Base-by-base conservation (phyloP, 1,284 basidiomycete genomes). In the Singerocomus inundabilis region DNA sequence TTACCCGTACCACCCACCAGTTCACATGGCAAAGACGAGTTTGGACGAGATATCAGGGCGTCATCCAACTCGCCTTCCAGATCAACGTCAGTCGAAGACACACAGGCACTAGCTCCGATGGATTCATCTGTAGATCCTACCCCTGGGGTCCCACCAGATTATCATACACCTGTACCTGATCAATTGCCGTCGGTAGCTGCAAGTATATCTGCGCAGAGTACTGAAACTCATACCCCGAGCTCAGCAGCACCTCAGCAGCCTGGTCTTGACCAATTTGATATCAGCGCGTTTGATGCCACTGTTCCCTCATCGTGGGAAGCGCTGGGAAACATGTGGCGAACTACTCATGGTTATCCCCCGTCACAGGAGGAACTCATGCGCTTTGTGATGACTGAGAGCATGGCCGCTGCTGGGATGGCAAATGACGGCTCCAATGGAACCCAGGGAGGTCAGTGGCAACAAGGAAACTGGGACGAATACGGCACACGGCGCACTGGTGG, bases 291-390 rank as follows among this genome's bases (percentile, higher is more conserved):
- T 77, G 79, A 90, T 72, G 82, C 81, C 49, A 82, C 83, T 10
- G 73, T 77, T 39, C 76, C 88, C 41, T 66, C 77, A 47, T 82
- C 85, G 64, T 91, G 88, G 88, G 80, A 83, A 72, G 77, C 77
- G 50, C 76, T 91, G 46, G 86, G 84, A 60, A 79, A 80, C 60
- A 81, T 85, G 72, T 91, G 86, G 85, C 69, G 76, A 59, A 72
- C 74, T 48, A 83, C 85, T 50, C 70, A 86, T 66, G 84, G 85
- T 33, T 76, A 77, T 59, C 43, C 73, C 57, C 88, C 88, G 26
- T 77, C 84, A 51, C 81, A 84, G 60, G 83, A 88, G 60, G 77
- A 88, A 59, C 77, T 90, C 55, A 82, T 88, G 81, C 76, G 81
- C 63, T 85, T 84, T 63, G 74, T 86, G 52, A 75, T 87, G 72